phyloP scores from a whole-genome alignment of 2,329 filamentous ascomycete genomes.

The Tolypocladium nubicola region DNA sequence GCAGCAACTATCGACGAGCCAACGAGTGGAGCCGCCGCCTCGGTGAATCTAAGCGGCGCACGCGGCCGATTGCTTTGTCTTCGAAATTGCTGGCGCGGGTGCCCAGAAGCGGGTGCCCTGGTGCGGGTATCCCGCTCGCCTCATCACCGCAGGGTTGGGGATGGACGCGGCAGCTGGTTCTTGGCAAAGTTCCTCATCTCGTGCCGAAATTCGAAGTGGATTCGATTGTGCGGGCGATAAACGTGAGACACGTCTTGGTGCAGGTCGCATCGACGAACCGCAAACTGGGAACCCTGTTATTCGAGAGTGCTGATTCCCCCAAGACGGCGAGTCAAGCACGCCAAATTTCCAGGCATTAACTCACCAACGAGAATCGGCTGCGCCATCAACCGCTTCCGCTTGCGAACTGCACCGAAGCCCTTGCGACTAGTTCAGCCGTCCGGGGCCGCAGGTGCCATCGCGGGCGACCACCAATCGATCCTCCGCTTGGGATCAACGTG shows the following conservation, averaged over 20 bases:
- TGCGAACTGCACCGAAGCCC: not conserved
- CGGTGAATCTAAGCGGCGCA: not conserved
- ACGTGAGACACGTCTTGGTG: not conserved
- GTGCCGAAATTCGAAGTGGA: no score
- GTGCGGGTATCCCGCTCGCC: no score
- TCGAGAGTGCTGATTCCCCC: not conserved
- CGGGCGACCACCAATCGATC: slow-evolving; percentile 2
- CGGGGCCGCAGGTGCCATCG: not conserved
- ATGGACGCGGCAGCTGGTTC: not conserved
- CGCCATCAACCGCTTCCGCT: not conserved
- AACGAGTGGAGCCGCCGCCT: not conserved
- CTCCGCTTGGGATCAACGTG: slow-evolving; percentile 2
- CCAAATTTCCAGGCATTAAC: not conserved
- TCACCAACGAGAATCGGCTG: not conserved
- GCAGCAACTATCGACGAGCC: not conserved
- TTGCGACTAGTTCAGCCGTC: not conserved
- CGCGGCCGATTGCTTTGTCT: not conserved
- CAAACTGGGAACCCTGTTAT: no score
- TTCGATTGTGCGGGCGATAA: not conserved
- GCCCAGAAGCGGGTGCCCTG: no score
- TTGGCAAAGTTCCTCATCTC: no score
- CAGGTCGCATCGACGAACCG: not conserved
- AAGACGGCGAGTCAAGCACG: no score
- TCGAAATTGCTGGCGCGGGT: no score
- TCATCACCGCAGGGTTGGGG: no score